Base-by-base conservation (phyloP, 208 protist species). In the Crithidia thermophila region DNA sequence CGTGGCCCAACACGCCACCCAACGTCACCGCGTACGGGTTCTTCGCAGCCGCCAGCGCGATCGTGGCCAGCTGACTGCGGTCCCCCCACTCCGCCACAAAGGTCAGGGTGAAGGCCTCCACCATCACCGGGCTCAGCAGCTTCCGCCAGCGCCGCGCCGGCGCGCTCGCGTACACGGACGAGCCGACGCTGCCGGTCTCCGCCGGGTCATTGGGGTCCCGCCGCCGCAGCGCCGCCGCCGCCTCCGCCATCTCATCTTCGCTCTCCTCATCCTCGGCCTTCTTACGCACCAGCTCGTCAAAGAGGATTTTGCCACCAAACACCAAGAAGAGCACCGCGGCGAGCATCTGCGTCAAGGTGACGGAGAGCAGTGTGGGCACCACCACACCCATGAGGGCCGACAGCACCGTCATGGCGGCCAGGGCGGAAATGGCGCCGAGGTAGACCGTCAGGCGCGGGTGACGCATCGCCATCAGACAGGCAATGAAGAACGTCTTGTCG, bases 1-100 rank as follows among this genome's bases (percentile, higher is more conserved):
- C 79, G 71, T 99, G 98, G 13, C 98, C 98, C 13, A 98, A 45
- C 23, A 96, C 81, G 30, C 94, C 96, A 21, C 97, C 97, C 0
- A 97, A 7, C 2, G 95, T 98, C n/a, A 98, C 95, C 10, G 85
- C 96, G 50, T 90, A 94, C 0, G 95, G 82, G 70, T 98, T 94
- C 85, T 98, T 94, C 20, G 93, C 78, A 0, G 94, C 90, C 0
- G 88, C 94, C 28, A 98, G 79, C 10, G 94, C 90, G 56, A 98
- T 98, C 25, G 97, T 99, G 5, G 97, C 91, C 33, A 99, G 90
- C 82, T 99, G 97, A 30, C 94, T 98, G 9, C 97, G 91, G 67
- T 99, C 97, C n/a, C 97, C 97, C 95, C 96, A 98, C 84, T 99
- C 97, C 20, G 97, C 97, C 0, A 99, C 72, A 76, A 99, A 98